Percentiles rank a stretch among this genome's conserved stretches.
These are phyloP conservation scores for Veloboletus limbatus DNA, from an alignment of 1,284 basidiomycete species.

Conservation along the genomic window DNA sequence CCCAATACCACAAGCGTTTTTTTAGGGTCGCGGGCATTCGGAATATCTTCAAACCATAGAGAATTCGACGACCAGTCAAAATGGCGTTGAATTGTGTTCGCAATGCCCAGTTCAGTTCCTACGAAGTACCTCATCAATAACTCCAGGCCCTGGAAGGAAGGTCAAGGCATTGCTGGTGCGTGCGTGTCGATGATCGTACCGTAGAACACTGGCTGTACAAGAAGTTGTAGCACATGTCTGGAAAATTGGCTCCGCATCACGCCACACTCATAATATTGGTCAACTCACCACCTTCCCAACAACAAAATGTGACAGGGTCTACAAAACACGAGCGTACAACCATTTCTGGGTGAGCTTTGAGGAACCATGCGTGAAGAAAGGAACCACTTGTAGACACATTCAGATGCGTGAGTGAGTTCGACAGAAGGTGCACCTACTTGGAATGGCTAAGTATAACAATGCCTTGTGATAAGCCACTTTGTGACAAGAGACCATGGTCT, in stretches of 20 bases:
- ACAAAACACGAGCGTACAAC: slow-evolving; percentile 79
- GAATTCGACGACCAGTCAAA: slow-evolving; percentile 90
- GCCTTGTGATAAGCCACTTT: slow-evolving; percentile 36
- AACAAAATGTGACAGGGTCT: slow-evolving; percentile 86
- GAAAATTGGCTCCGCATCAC: slow-evolving; percentile 5
- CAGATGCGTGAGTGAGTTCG: slow-evolving; percentile 8
- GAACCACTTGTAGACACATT: slow-evolving; percentile 49
- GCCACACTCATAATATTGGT: neutral
- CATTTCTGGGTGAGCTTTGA: slow-evolving; percentile 74
- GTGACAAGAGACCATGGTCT: slow-evolving; percentile 11
- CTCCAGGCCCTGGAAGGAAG: slow-evolving; percentile 58
- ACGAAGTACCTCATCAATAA: slow-evolving; percentile 85
- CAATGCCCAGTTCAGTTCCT: slow-evolving; percentile 80
- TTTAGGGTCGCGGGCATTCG: slow-evolving; percentile 60
- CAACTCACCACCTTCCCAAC: slow-evolving; percentile 80
- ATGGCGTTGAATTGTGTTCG: slow-evolving; percentile 79
- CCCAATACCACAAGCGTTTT: slow-evolving; percentile 74
- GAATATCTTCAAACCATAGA: slow-evolving; percentile 87
- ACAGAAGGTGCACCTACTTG: slow-evolving; percentile 51
- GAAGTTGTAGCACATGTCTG: slow-evolving; percentile 88
- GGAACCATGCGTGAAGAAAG: slow-evolving; percentile 79
- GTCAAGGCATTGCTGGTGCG: slow-evolving; percentile 11
- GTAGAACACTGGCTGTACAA: slow-evolving; percentile 66
- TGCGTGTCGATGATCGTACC: slow-evolving; percentile 38
- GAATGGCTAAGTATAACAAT: slow-evolving; percentile 85